Evolutionary conservation across 805 yeast genomes (phyloP), one percentile per base, ranked within the genome.

Genomic region (Ogataea zsoltii): DNA sequence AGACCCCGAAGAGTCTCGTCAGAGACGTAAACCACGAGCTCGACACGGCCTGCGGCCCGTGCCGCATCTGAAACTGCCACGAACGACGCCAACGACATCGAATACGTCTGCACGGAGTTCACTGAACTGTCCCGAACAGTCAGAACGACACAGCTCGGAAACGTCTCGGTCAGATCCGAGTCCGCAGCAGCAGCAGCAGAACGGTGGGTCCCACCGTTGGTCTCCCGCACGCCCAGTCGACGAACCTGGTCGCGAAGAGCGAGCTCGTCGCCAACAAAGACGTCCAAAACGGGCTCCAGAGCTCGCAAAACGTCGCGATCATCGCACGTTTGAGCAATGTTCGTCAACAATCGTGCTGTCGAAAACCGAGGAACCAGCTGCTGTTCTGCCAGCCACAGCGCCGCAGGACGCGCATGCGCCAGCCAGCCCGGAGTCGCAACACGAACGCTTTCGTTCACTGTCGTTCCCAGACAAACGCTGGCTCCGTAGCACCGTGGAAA

Each of bases 371-470:
- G 86, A 2, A 79, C 35, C 1, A 79, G 53, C 0, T 69, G 63
- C 48, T 80, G 80, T 15, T 68, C 65, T 3, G 60, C 47, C 13
- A 80, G 54, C 85, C 85, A 82, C 25, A 62, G 55, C 32, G 75
- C 78, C 0, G 79, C 79, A 28, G 74, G 77, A 2, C 68, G 15
- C 0, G 80, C 75, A 42, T 70, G 61, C 3, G 68, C 62, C 10
- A 84, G 55, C 90, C 91, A 85, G 7, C 71, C 62, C 10, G 60
- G 51, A 1, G 85, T 71, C 1, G 86, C 85, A 67, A 83, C 76
- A 44, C 74, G 72, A 2, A 76, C 78, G 29, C 74, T 70, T 60
- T 85, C 87, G 42, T 77, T 73, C 5, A 83, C 60, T 33, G 73
- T 72, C 41, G 79, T 71, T 0, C 89, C 90, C 13, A 78, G 59